Evolutionary conservation across 2,329 filamentous ascomycete genomes (phyloP).

Genomic region (Emergomyces pasteurianus): DNA sequence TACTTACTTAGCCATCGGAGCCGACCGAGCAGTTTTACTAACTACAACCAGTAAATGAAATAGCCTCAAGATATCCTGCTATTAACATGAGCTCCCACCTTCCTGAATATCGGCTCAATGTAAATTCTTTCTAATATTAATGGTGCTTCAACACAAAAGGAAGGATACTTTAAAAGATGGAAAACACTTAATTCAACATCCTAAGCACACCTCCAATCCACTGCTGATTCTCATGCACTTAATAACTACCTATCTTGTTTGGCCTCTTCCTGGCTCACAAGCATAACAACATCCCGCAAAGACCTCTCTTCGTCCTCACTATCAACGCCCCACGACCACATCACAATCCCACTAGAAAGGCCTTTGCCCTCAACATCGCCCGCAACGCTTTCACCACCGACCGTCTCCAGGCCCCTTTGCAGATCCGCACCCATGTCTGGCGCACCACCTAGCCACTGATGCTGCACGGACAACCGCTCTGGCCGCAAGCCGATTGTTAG

Average conservation of each 20-base stretch:
- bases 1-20: neutral
- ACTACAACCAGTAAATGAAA: neutral
- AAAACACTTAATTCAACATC: neutral
- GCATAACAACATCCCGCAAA: neutral
- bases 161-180: neutral
- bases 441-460: neutral
- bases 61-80: neutral
- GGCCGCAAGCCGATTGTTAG: conserved; percentile 21
- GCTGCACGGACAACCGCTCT: conserved; percentile 15
- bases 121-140: neutral
- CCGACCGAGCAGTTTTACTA: too few relatives aligned
- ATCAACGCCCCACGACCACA: neutral
- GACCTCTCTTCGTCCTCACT: neutral
- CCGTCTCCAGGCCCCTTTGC: neutral
- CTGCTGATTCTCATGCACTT: neutral
- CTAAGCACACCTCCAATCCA: too few relatives aligned
- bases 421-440: neutral
- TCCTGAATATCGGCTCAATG: neutral
- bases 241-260: neutral
- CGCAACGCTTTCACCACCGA: neutral
- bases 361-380: neutral
- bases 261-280: neutral
- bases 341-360: neutral
- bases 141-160: neutral
- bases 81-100: neutral